Base-by-base conservation (phyloP, 108 stramenopile genomes). In the Conticribra guillardii region DNA sequence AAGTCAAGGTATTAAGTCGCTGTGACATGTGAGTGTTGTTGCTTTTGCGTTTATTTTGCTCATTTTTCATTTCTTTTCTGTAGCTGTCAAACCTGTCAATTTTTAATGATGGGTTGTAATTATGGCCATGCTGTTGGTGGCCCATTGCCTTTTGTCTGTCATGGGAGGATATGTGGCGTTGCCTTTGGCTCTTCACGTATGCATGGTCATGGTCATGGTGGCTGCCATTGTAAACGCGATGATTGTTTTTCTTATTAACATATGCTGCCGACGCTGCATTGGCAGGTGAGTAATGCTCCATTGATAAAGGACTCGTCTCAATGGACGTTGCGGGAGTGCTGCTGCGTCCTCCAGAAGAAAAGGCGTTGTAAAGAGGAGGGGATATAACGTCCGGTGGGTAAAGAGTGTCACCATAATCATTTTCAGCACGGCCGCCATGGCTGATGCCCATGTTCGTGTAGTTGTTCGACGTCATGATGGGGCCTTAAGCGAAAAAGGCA, bases 1-100 rank as follows among this genome's bases (percentile, higher is more conserved):
- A 86, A 21, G 69, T 65, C 17, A 78, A 57, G 2, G 51, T 66
- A 14, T 60, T 65, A 24, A 58, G 28, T 0, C 9, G 51, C 30
- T 48, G 50, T 18, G 64, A 34, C 45, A 48, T 7, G 27, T 23
- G n/a, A n/a, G n/a, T 31, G n/a, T 44, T 48, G 18, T 50, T 16
- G 5, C 19, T 28, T 29, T 28, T 60, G 7, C 24, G 30, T 30
- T 28, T 45, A 16, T 53, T 8, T 24, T 69, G 32, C 0, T n/a
- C 21, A 4, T 33, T 23, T 14, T 33, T 33, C 4, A 18, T 29
- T 41, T 54, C 52, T 3, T 21, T 29, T 54, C 54, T 62, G 18
- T 62, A 11, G 19, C 44, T 34, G 28, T 22, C 37, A 41, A 9
- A 41, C 37, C 11, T 41, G 37, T 41, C 37, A 41, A 41, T 41